Evolutionary conservation across 2,329 filamentous ascomycete species (phyloP).

Genomic region (Fusarium nodosum): DNA sequence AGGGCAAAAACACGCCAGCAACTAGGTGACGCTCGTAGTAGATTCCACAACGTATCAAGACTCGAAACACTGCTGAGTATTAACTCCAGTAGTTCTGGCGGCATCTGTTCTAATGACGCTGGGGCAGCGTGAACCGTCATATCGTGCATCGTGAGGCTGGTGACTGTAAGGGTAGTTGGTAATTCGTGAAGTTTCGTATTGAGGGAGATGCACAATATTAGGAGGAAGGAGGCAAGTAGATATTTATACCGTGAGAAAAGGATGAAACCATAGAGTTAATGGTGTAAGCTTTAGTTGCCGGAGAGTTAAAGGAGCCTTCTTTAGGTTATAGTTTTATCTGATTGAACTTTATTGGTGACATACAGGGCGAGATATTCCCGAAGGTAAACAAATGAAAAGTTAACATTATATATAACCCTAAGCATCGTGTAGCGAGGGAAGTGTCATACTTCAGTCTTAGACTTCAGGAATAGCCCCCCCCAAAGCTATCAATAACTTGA

Average conservation of each 20-base stretch:
- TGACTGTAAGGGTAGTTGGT: not conserved
- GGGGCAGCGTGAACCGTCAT: not conserved
- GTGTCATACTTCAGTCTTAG: too few relatives aligned
- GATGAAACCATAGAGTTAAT: fast-evolving
- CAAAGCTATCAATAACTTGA: too few relatives aligned
- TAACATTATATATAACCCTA: too few relatives aligned
- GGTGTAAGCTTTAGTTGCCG: too few relatives aligned
- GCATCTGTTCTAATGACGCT: not conserved
- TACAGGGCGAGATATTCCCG: fast-evolving
- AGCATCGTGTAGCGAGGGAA: too few relatives aligned
- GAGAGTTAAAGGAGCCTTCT: too few relatives aligned
- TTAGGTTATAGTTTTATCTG: too few relatives aligned
- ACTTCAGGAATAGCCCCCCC: too few relatives aligned
- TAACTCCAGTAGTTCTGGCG: not conserved
- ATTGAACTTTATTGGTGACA: too few relatives aligned
- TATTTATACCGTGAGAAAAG: not conserved
- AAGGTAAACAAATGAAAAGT: too few relatives aligned
- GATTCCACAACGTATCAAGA: not conserved
- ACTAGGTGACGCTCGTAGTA: not conserved
- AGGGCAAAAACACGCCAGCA: not conserved
- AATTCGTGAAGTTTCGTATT: not conserved
- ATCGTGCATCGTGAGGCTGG: not conserved
- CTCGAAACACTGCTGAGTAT: not conserved
- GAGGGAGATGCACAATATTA: not conserved
- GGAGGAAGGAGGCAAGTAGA: not conserved